Base-by-base conservation (phyloP, 768 basidiomycete species). In the Agrocybe pediades region DNA sequence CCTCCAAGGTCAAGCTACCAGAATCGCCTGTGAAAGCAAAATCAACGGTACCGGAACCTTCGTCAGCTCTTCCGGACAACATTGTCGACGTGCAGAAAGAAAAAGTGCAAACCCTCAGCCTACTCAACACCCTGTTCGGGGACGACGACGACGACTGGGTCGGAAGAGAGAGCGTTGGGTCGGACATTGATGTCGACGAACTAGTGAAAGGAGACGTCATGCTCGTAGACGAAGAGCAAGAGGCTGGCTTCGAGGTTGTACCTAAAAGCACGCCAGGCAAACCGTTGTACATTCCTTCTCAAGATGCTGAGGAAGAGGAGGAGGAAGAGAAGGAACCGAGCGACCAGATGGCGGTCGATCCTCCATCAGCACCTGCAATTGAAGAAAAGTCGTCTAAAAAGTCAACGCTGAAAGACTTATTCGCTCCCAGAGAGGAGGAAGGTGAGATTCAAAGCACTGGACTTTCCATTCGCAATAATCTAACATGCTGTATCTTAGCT, bases 401-500 rank as follows among this genome's bases (percentile, higher is more conserved):
- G 33, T 39, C 51, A 3, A 82, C 75, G 25, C 74, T 93, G 19
- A 89, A 89, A 62, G 86, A 89, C 57, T 71, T 92, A 5, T 92
- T 93, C 59, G 84, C 84, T 16, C 87, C 88, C 0, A 76, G 75
- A 19, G 84, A 85, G 57, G 84, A 85, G 53, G 81, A 86, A 63
- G 80, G 88, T 86, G 59, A n/a, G 73, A 23, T 40, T 41, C 15
- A 65, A n/a, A 48, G 13, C 25, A 0, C 8, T 24, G 51, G 47
- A 45, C 9, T 47, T 49, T 44, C 33, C 48, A 9, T 47, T 26
- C 21, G 2, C 19, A 33, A 47, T 27, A 20, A 33, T 44, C 6
- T 51, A 30, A 49, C 24, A 9, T 43, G n/a, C 9, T 46, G 1
- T 20, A n/a, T 27, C 39, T 58, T 54, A 87, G 86, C 70, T 39